phyloP scores from a whole-genome alignment of 1,284 basidiomycete genomes.

The Pseudozyma hubeiensis region DNA sequence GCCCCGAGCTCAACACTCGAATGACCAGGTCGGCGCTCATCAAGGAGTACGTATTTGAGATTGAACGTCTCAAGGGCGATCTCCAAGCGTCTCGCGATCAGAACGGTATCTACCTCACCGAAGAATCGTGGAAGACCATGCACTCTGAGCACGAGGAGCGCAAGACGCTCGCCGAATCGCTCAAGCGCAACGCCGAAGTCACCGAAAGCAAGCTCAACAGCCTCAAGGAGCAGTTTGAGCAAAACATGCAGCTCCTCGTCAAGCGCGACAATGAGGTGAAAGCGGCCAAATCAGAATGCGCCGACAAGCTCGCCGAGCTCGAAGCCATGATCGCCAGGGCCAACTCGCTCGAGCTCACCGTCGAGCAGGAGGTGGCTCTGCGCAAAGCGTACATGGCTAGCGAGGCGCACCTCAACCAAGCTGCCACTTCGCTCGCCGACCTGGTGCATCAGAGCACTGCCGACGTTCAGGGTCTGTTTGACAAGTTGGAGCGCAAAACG shows the following conservation, averaged over 20 bases:
- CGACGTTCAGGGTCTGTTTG: constrained; percentile 81
- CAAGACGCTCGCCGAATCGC: constrained; percentile 52
- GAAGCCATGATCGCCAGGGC: constrained; percentile 48
- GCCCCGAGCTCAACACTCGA: constrained; percentile 93
- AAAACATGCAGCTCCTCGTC: constrained; percentile 64
- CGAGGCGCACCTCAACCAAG: constrained; percentile 77
- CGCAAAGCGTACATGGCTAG: constrained; percentile 80
- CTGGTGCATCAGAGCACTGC: constrained; percentile 77
- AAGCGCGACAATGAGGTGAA: constrained; percentile 61
- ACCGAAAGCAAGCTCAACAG: constrained; percentile 60
- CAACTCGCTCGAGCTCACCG: constrained; percentile 35
- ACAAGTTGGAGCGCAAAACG: constrained; percentile 85
- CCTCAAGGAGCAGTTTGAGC: constrained; percentile 67
- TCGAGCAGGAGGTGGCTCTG: constrained; percentile 73
- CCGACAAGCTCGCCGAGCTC: constrained; percentile 47
- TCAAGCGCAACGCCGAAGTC: constrained; percentile 59
- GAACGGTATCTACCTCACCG: constrained; percentile 63
- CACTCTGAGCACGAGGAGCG: constrained; percentile 57
- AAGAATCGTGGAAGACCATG: constrained; percentile 59
- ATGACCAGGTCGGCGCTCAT: constrained; percentile 91
- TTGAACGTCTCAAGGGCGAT: constrained; percentile 91
- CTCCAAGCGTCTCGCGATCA: constrained; percentile 72
- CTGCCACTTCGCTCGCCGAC: constrained; percentile 78
- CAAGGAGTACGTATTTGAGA: constrained; percentile 95
- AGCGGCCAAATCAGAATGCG: constrained; percentile 49